Conservation (phyloP, 2,329 filamentous ascomycete species). For the Anthostomella pinea region DNA sequence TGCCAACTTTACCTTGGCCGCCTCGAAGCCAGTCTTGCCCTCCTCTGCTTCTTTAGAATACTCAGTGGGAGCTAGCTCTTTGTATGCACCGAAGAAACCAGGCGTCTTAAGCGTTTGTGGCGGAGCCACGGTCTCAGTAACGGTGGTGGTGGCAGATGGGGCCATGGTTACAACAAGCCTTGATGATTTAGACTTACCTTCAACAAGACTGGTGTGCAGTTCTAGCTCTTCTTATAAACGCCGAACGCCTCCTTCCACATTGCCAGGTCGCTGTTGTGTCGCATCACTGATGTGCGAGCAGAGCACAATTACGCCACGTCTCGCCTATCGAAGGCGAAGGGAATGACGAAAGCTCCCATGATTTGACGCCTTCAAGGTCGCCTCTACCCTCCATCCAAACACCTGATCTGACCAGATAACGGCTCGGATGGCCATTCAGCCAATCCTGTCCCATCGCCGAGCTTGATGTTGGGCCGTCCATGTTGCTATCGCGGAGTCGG, state of each 20-base stretch:
- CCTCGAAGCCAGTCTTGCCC: conserved; percentile 27
- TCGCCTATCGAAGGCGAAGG: conserved; percentile 29
- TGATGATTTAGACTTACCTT: neutral
- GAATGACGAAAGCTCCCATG: conserved; percentile 12
- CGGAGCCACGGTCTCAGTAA: conserved; percentile 22
- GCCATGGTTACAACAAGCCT: conserved; percentile 23
- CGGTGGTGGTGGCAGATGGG: conserved; percentile 28
- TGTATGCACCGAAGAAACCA: conserved; percentile 25
- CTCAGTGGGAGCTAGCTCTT: conserved; percentile 23
- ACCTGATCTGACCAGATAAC: conserved; percentile 22
- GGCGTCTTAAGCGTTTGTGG: conserved; percentile 17
- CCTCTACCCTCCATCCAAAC: conserved; percentile 6
- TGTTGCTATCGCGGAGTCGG: conserved; percentile 29
- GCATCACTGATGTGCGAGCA: conserved; percentile 28
- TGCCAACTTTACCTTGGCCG: conserved; percentile 21
- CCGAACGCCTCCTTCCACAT: conserved; percentile 1
- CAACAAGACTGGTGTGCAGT: neutral
- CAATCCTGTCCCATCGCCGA: conserved; percentile 13
- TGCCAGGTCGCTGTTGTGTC: too few relatives aligned
- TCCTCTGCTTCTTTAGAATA: conserved; percentile 30
- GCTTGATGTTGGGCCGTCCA: conserved; percentile 17
- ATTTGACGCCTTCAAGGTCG: too few relatives aligned
- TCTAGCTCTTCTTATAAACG: conserved; percentile 4
- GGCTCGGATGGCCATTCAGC: conserved; percentile 8
- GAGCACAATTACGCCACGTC: conserved; percentile 25